phyloP scores from a whole-genome alignment of 345 rosid genomes.

The Litchi chinensis region DNA sequence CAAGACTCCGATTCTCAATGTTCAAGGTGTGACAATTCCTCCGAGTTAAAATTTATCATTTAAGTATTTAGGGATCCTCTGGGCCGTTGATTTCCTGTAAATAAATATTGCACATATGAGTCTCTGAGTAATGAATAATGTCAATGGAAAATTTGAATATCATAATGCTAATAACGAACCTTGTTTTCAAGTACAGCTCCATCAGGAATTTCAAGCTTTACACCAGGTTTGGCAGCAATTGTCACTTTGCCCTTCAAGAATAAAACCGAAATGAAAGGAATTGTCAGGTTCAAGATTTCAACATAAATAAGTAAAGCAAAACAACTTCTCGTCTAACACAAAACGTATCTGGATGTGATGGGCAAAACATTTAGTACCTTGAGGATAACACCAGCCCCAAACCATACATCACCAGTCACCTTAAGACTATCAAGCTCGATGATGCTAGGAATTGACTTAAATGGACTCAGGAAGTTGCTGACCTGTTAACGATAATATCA shows the following conservation, averaged over 20 bases:
- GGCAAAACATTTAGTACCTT: slow-evolving; percentile 53
- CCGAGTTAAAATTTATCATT: background rate
- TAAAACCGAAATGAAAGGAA: background rate
- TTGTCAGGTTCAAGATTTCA: background rate
- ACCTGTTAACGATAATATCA: slow-evolving; percentile 49
- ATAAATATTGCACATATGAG: background rate
- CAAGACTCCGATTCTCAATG: slow-evolving; percentile 5
- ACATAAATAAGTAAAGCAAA: too few relatives aligned
- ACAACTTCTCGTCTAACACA: background rate
- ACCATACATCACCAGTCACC: slow-evolving; percentile 94
- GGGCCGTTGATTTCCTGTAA: slow-evolving; percentile 78
- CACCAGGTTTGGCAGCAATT: slow-evolving; percentile 68
- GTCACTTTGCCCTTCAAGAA: slow-evolving; percentile 71
- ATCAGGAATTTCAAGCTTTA: slow-evolving; percentile 75
- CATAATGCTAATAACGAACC: slow-evolving; percentile 41
- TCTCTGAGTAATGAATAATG: background rate
- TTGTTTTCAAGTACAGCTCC: slow-evolving; percentile 73
- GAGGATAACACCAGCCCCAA: slow-evolving; percentile 70
- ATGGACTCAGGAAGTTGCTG: slow-evolving; percentile 75
- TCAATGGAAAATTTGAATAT: background rate
- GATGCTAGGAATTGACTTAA: slow-evolving; percentile 91
- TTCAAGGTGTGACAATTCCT: background rate
- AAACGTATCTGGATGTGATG: background rate
- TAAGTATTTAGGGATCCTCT: slow-evolving; percentile 55
- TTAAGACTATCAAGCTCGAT: slow-evolving; percentile 87